Evolutionary conservation across 2,329 filamentous ascomycete genomes (phyloP), one percentile per base, ranked within the genome.

Genomic region (Calonectria pseudoturangicola): DNA sequence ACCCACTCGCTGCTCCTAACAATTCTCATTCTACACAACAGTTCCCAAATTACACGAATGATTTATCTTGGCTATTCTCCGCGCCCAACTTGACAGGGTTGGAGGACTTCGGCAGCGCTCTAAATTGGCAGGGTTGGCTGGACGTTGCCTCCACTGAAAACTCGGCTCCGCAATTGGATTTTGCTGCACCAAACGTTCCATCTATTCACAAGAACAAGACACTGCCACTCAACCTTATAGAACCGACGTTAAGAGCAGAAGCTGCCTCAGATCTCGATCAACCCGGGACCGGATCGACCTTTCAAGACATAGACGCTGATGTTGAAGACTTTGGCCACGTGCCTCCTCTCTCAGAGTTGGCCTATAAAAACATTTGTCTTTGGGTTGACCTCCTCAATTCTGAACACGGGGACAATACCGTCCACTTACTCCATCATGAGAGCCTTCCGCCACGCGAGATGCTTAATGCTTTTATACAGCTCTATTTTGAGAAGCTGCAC

Each of bases 401-500:
- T 10, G 54, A 58, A n/a, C 9, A 41, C 3, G 30, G 39, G 3
- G 13, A 47, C 2, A 21, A n/a, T n/a, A 10, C 18, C 16, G 6
- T 10, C 10, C 12, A 41, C 36, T 13, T 25, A 2, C 8, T 6
- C n/a, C 16, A 18, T 13, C 33, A 25, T 8, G 12, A 12, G 5
- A 39, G 33, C 12, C 33, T 58, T 13, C 54, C 54, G 0, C 54
- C 54, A 18, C 54, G 36, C 25, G 54, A 58, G 6, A 41, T 58
- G 54, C 54, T 58, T 7, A 58, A 41, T n/a, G 54, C 54, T 1
- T 58, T 58, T 58, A 58, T 58, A 21, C 54, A 58, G 10, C 54
- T 58, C 0, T 58, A 58, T 16, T 58, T 58, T 13, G 54, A 58
- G 33, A 41, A 21, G 13, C 12, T 39, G 4, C 54, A 58, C 15